Percentiles rank a stretch among this genome's conserved stretches.
phyloP scores from a whole-genome alignment of 495 filamentous ascomycete species.

The Penicillium mononematosum region DNA sequence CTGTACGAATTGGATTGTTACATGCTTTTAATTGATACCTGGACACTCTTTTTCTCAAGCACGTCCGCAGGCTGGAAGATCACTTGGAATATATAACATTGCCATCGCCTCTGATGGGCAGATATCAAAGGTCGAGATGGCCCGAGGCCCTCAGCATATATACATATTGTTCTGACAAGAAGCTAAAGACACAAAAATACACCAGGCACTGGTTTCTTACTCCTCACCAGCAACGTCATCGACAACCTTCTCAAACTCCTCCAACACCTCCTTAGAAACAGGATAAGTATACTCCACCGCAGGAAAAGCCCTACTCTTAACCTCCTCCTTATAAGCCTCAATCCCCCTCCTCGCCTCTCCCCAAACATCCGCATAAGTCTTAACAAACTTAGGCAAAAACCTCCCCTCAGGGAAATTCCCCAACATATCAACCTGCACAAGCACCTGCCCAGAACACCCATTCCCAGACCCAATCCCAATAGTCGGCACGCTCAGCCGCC shows the following conservation, averaged over 20 bases:
- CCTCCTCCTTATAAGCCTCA: slow-evolving; percentile 74
- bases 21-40: not conserved
- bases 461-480: slow-evolving; percentile 97
- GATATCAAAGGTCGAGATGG: not conserved
- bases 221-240: slow-evolving; percentile 26
- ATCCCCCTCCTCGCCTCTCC: slow-evolving; percentile 76
- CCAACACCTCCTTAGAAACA: slow-evolving; percentile 70
- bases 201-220: not conserved
- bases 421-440: slow-evolving; percentile 95
- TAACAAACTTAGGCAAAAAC: slow-evolving; percentile 94
- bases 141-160: not conserved
- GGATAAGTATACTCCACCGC: slow-evolving; percentile 86
- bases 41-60: no score
- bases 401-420: slow-evolving; percentile 91
- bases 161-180: not conserved
- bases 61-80: not conserved
- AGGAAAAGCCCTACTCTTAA: slow-evolving; percentile 85
- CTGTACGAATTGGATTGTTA: not conserved
- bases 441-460: slow-evolving; percentile 89
- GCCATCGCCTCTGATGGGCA: not conserved
- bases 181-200: not conserved
- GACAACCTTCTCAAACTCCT: slow-evolving; percentile 64
- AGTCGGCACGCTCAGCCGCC: slow-evolving; percentile 81
- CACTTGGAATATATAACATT: not conserved
- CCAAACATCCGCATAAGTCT: slow-evolving; percentile 94